Conservation (phyloP, 2,329 filamentous ascomycete genomes). For the Waltergamsia citrina region DNA sequence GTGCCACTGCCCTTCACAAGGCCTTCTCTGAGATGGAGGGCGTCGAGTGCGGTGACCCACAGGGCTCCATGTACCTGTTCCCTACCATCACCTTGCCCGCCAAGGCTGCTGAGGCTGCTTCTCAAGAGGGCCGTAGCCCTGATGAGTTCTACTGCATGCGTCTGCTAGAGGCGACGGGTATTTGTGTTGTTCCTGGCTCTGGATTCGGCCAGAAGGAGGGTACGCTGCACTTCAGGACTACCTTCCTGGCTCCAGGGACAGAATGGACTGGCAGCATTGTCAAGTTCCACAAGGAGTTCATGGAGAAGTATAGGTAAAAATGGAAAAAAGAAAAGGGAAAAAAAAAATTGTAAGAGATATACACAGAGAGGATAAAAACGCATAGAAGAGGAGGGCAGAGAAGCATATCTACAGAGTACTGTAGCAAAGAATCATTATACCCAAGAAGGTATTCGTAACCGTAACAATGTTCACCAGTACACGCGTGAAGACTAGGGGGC, state of each 20-base stretch:
- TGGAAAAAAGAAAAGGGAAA: neutral
- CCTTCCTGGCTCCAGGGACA: slow-evolving; percentile 90
- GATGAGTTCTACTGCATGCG: slow-evolving; percentile 94
- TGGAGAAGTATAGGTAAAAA: slow-evolving; percentile 61
- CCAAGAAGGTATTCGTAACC: no score
- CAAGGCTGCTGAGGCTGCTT: slow-evolving; percentile 69
- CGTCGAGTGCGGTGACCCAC: slow-evolving; percentile 78
- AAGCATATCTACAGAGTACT: no score
- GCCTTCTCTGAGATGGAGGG: slow-evolving; percentile 95
- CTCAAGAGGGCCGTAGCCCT: slow-evolving; percentile 60
- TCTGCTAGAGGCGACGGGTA: slow-evolving; percentile 85
- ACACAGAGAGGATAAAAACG: neutral
- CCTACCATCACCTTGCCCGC: slow-evolving; percentile 75
- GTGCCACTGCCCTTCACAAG: slow-evolving; percentile 77
- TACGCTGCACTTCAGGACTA: slow-evolving; percentile 90
- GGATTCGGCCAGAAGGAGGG: slow-evolving; percentile 93
- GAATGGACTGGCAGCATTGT: slow-evolving; percentile 85
- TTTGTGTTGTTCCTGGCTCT: slow-evolving; percentile 86
- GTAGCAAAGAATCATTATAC: no score
- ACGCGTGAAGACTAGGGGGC: neutral
- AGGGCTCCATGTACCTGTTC: slow-evolving; percentile 99
- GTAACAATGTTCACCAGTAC: neutral
- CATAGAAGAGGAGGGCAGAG: no score
- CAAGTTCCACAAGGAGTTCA: slow-evolving; percentile 86
- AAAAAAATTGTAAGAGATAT: neutral